Conservation (phyloP, 805 yeast genomes). For the Wickerhamomyces canadensis region DNA sequence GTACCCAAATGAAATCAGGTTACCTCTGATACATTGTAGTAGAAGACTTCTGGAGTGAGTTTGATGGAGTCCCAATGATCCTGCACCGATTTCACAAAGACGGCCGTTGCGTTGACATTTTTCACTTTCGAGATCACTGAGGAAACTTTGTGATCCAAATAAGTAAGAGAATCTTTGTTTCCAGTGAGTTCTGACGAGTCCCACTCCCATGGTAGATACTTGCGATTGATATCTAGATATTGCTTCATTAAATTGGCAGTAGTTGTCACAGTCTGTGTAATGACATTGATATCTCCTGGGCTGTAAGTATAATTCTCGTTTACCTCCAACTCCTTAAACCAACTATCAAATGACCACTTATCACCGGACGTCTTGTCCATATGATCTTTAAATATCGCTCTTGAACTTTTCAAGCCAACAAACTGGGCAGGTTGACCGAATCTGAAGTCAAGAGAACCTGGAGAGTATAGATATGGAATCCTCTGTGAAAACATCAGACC, state of each 20-base stretch:
- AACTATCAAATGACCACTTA: slow-evolving; percentile 25
- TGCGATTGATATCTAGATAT: slow-evolving; percentile 7
- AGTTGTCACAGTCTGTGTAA: slow-evolving; percentile 27
- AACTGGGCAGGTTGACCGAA: slow-evolving; percentile 27
- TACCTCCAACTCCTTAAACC: slow-evolving; percentile 44
- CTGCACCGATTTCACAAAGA: slow-evolving; percentile 2
- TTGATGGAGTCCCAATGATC: slow-evolving; percentile 4
- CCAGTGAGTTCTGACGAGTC: slow-evolving; percentile 2
- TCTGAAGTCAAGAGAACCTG: slow-evolving; percentile 32
- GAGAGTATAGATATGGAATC: slow-evolving; percentile 55
- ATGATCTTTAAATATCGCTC: slow-evolving; percentile 5
- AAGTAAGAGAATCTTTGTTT: neutral
- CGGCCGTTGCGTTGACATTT: neutral
- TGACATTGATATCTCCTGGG: slow-evolving; percentile 28
- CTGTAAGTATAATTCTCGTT: slow-evolving; percentile 45
- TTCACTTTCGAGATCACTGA: slow-evolving; percentile 4
- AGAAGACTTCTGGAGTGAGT: slow-evolving; percentile 1
- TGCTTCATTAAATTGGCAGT: slow-evolving; percentile 16
- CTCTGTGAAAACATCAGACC: slow-evolving; percentile 27
- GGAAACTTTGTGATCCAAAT: slow-evolving; percentile 7
- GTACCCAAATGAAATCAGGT: too few species aligned
- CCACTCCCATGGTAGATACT: slow-evolving; percentile 18
- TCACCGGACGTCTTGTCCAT: slow-evolving; percentile 10
- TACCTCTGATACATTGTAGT: too few species aligned
- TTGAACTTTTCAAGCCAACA: slow-evolving; percentile 8